A percentile compares a stretch with the other conserved stretches of the same genome.
Conservation (phyloP, 148 eudicot genomes). For the Nepenthes gracilis region DNA sequence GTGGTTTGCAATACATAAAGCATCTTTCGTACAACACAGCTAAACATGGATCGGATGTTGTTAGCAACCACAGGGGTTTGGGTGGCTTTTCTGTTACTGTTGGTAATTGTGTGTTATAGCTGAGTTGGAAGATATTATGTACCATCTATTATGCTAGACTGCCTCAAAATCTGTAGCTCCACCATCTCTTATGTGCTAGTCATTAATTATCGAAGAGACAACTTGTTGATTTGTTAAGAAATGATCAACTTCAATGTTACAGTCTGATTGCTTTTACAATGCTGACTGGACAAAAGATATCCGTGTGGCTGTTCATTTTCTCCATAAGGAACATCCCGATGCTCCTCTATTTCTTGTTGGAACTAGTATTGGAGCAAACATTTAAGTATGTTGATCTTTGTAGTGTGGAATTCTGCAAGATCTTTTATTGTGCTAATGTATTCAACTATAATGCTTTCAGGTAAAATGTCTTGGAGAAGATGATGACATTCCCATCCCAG, state of each 20-base stretch:
- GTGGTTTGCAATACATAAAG: slow-evolving; percentile 54
- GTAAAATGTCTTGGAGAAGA: slow-evolving; percentile 92
- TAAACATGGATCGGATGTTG: slow-evolving; percentile 80
- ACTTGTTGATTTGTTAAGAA: too few species aligned
- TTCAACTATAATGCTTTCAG: slow-evolving; percentile 19
- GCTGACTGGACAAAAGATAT: slow-evolving; percentile 95
- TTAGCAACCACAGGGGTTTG: slow-evolving; percentile 90
- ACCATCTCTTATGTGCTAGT: too few species aligned
- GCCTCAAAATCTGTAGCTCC: too few species aligned
- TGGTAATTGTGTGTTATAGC: slow-evolving; percentile 4
- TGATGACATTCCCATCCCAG: slow-evolving; percentile 69
- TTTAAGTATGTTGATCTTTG: slow-evolving; percentile 42
- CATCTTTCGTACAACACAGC: slow-evolving; percentile 67
- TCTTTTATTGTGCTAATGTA: not conserved
- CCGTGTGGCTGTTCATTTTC: slow-evolving; percentile 47
- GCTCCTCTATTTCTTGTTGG: slow-evolving; percentile 74
- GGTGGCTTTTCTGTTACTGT: slow-evolving; percentile 81
- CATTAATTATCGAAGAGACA: too few species aligned
- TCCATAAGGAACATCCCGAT: slow-evolving; percentile 56
- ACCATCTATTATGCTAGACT: too few species aligned
- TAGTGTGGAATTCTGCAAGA: not conserved
- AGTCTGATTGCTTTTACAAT: slow-evolving; percentile 94
- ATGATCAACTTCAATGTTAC: slow-evolving; percentile 15
- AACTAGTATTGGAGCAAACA: slow-evolving; percentile 89
- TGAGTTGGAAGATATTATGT: too few species aligned